Evolutionary conservation across 2,329 filamentous ascomycete species (phyloP).

Genomic region (Xylaria multiplex): DNA sequence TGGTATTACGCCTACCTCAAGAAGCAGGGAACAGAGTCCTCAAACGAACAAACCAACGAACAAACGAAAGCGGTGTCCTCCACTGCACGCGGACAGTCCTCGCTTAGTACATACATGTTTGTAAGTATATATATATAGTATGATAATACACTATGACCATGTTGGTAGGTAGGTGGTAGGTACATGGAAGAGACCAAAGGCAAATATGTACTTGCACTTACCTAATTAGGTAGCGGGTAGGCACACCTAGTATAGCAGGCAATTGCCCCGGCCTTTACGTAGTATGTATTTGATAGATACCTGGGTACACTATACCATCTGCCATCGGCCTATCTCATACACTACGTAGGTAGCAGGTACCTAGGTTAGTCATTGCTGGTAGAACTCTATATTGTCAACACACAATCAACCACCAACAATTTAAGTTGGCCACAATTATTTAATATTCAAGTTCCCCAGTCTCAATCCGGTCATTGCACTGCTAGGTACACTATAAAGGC

Average conservation of each 20-base stretch:
- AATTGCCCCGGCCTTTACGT: not conserved
- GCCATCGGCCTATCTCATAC: no score
- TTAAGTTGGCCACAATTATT: no score
- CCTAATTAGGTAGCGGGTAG: no score
- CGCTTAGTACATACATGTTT: not conserved
- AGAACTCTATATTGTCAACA: not conserved
- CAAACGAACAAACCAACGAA: not conserved
- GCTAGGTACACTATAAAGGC: no score
- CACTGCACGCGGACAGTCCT: conserved; percentile 13
- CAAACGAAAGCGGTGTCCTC: conserved; percentile 2
- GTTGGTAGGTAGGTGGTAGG: no score
- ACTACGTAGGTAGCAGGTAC: no score
- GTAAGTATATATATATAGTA: no score
- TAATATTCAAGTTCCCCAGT: conserved; percentile 6
- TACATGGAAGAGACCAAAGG: no score
- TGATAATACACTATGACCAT: no score
- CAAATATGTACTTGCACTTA: no score
- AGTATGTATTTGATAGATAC: not conserved
- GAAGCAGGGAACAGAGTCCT: not conserved
- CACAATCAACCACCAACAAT: not conserved
- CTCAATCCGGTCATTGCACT: conserved; percentile 28
- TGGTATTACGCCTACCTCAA: no score
- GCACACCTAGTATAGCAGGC: not conserved
- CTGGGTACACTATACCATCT: no score
- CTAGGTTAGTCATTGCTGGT: not conserved